Conservation (phyloP, 192 early-diverging fungal species). For the Backusella macrospora region DNA sequence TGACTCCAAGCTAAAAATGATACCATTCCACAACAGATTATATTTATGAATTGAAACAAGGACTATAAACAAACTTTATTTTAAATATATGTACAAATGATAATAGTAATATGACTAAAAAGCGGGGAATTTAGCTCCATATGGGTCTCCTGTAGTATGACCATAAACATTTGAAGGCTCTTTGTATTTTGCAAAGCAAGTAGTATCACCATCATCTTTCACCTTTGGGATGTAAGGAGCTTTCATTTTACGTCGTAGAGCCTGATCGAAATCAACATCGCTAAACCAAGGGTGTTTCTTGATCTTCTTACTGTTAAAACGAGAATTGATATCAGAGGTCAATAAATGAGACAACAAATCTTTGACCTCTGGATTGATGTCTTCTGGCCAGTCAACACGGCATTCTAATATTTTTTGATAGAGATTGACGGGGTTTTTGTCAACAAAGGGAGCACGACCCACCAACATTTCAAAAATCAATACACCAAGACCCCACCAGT, state of each 20-base stretch:
- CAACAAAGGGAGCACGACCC: slow-evolving; percentile 78
- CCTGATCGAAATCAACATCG: slow-evolving; percentile 51
- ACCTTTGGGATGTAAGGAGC: slow-evolving; percentile 56
- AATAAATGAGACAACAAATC: slow-evolving; percentile 78
- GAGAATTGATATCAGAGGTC: slow-evolving; percentile 72
- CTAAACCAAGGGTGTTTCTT: slow-evolving; percentile 85
- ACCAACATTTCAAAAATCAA: slow-evolving; percentile 88
- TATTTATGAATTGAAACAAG: slow-evolving; percentile 6
- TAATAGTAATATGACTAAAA: slow-evolving; percentile 16
- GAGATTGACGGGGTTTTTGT: slow-evolving; percentile 85
- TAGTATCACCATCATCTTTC: slow-evolving; percentile 50
- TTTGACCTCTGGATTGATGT: slow-evolving; percentile 68
- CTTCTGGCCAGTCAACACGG: slow-evolving; percentile 69
- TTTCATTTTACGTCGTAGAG: slow-evolving; percentile 45
- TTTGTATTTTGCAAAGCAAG: slow-evolving; percentile 39
- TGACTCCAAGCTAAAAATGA: not conserved
- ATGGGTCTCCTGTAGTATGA: slow-evolving; percentile 20
- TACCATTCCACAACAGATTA: slow-evolving; percentile 10
- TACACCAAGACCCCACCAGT: slow-evolving; percentile 96
- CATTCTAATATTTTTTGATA: slow-evolving; percentile 89
- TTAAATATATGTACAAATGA: not conserved
- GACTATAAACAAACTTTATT: slow-evolving; percentile 4
- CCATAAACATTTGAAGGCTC: slow-evolving; percentile 30
- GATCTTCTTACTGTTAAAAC: slow-evolving; percentile 83
- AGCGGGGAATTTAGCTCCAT: slow-evolving; percentile 29